phyloP scores from a whole-genome alignment of 805 yeast genomes.

The Scheffersomyces stipitis region DNA sequence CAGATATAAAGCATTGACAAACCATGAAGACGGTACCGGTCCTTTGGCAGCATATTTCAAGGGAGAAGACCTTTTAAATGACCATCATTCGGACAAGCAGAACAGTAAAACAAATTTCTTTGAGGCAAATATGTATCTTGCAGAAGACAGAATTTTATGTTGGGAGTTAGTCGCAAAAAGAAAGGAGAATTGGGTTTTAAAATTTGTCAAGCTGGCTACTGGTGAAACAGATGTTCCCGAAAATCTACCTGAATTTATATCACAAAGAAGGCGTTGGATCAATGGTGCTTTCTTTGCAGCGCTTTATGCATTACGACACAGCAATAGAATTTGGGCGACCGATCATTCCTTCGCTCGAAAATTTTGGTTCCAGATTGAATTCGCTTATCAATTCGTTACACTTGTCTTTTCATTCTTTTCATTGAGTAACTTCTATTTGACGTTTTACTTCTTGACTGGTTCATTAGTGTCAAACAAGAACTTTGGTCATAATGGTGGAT shows the following conservation, averaged over 20 bases:
- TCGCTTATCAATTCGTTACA: constrained; percentile 21
- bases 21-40: constrained; percentile 89
- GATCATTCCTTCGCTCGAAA: constrained; percentile 22
- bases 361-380: constrained; percentile 24
- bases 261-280: constrained; percentile 30
- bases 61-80: constrained; percentile 63
- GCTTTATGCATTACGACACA: constrained; percentile 23
- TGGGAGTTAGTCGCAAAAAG: constrained; percentile 29
- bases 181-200: constrained; percentile 27
- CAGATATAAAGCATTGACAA: constrained; percentile 80
- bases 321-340: constrained; percentile 24
- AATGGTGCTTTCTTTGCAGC: constrained; percentile 33
- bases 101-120: constrained; percentile 71
- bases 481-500: constrained; percentile 71
- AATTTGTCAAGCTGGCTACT: constrained; percentile 29
- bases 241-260: constrained; percentile 23
- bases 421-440: constrained; percentile 26
- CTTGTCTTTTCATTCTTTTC: constrained; percentile 25
- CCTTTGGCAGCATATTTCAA: constrained; percentile 86
- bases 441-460: constrained; percentile 57
- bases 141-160: constrained; percentile 29
- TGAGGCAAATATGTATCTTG: constrained; percentile 65
- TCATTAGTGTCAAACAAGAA: constrained; percentile 51
- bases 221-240: constrained; percentile 33
- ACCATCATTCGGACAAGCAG: constrained; percentile 17